Base-by-base conservation (phyloP, 192 early-diverging fungal species). In the Gryganskiella cystojenkinii region DNA sequence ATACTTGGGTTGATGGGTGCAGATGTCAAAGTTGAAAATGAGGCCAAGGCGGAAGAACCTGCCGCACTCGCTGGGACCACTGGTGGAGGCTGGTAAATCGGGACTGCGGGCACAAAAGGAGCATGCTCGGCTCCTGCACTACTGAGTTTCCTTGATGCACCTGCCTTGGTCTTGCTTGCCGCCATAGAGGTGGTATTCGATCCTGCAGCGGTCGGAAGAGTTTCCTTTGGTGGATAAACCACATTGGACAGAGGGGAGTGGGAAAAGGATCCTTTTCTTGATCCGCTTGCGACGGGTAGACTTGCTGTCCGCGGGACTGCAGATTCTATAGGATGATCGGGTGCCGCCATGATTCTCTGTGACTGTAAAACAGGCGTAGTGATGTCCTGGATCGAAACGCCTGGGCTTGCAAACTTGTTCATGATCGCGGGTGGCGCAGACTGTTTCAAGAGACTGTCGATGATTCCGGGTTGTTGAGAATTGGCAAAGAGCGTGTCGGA, bases 201-300 rank as follows among this genome's bases (percentile, higher is more conserved):
- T 49, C 30, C 8, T 33, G 45, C 14, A 14, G 33, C 5, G 17
- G 51, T 37, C 1, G 25, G 13, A 37, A 46, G 9, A 0, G 25
- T 64, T 7, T 74, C 61, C 43, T 67, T 64, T 34, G 52, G 60
- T 31, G 74, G 74, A 49, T 59, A 78, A 0, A 42, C 37, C 10
- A 78, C 74, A 35, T 51, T 69, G 34, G 74, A 78, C 1, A 78
- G 61, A 0, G 74, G 67, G 4, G 74, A 78, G 56, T 46, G 61
- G 11, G 74, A 78, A 47, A 78, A 78, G 3, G 74, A 78, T 2
- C 61, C 46, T 42, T 78, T 78, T 31, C 74, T 61, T 13, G 74
- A 69, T 28, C 60, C 66, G 6, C 28, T 42, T 19, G 37, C 37
- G 37, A 13, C 37, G 37, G 71, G 47, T 17, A 55, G 22, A 3